Evolutionary conservation across 441 rosid genomes (phyloP).

Genomic region (Eruca vesicaria): DNA sequence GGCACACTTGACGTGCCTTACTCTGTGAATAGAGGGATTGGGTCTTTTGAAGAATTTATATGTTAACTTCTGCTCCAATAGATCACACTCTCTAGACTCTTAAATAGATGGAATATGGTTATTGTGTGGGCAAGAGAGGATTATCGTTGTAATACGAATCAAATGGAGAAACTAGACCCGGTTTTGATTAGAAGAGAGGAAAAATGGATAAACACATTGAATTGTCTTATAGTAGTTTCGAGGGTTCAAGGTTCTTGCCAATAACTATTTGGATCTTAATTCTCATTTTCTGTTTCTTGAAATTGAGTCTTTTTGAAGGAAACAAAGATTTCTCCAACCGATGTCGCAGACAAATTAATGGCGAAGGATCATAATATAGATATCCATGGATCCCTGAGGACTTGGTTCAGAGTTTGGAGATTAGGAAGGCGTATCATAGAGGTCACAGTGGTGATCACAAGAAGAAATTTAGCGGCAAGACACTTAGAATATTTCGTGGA

Average conservation of each 20-base stretch:
- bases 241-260: conserved; percentile 60
- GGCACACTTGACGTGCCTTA: too few relatives aligned
- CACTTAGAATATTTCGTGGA: background rate
- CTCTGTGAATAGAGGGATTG: too few relatives aligned
- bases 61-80: too few relatives aligned
- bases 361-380: conserved; percentile 46
- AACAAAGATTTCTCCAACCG: conserved; percentile 56
- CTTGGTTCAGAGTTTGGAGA: conserved; percentile 13
- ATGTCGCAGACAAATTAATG: conserved; percentile 78
- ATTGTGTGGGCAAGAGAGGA: conserved; percentile 54
- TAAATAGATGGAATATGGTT: conserved; percentile 36
- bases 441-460: background rate
- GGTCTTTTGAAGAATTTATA: too few relatives aligned
- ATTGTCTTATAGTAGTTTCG: conserved; percentile 58
- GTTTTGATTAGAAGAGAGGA: conserved; percentile 66
- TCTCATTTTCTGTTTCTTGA: conserved; percentile 41
- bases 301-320: conserved; percentile 38
- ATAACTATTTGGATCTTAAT: conserved; percentile 53
- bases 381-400: conserved; percentile 45
- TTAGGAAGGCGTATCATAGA: background rate
- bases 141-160: conserved; percentile 64
- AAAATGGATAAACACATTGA: conserved; percentile 76
- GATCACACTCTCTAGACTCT: background rate
- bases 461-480: background rate
- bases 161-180: conserved; percentile 59